These are phyloP conservation scores for Paramecium sonneborni DNA, from an alignment of 73 alveolate genomes.

Conservation along the genomic window DNA sequence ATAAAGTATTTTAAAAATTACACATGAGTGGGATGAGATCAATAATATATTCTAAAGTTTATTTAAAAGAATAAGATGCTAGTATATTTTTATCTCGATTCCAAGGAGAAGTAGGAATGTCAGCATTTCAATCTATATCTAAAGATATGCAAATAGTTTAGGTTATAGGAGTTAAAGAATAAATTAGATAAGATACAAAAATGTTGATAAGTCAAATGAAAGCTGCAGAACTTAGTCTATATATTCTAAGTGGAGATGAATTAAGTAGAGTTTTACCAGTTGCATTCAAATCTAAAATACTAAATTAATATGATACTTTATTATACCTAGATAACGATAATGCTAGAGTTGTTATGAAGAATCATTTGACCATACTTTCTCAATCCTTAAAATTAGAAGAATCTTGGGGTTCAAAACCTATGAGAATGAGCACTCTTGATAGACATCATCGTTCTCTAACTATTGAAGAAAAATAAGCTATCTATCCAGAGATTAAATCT, in stretches of 20 bases:
- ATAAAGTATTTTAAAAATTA: constrained; percentile 3
- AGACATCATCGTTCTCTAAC: background rate
- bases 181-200: constrained; percentile 30
- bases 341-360: constrained; percentile 1
- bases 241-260: constrained; percentile 59
- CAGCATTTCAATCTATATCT: background rate
- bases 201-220: constrained; percentile 25
- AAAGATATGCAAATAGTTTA: constrained; percentile 36
- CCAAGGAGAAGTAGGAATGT: background rate
- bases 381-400: background rate
- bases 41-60: background rate
- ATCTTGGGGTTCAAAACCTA: background rate
- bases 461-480: background rate
- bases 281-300: constrained; percentile 42
- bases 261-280: constrained; percentile 53
- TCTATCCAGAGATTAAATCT: background rate
- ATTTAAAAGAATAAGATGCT: constrained; percentile 8
- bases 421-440: constrained; percentile 29
- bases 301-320: background rate
- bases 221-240: constrained; percentile 21
- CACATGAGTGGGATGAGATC: constrained; percentile 49
- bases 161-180: constrained; percentile 58
- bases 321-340: constrained; percentile 1
- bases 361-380: background rate
- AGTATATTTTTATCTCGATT: background rate